phyloP scores from a whole-genome alignment of 352 stramenopile genomes.

The Vaucheria bursata region DNA sequence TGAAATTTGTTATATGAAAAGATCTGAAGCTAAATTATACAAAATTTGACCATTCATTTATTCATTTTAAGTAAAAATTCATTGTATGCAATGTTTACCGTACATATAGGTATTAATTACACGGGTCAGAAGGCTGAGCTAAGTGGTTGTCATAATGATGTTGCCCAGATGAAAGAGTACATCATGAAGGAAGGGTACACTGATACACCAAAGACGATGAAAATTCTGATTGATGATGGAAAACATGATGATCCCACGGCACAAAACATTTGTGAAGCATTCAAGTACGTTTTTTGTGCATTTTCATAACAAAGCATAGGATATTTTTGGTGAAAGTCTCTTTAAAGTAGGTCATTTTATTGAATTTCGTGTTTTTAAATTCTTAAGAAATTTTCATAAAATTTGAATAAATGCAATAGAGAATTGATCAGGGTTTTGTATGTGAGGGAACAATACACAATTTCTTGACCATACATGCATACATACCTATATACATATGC shows the following conservation, averaged over 20 bases:
- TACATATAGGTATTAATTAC: slow-evolving; percentile 35
- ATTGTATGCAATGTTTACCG: too few relatives aligned
- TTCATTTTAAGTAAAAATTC: too few relatives aligned
- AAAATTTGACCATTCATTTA: too few relatives aligned
- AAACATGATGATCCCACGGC: slow-evolving; percentile 11
- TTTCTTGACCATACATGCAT: background rate
- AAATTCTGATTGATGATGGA: slow-evolving; percentile 47
- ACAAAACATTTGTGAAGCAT: slow-evolving; percentile 35
- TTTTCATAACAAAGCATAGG: background rate
- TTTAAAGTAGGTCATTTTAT: background rate
- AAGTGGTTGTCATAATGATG: slow-evolving; percentile 39
- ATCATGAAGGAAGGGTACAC: slow-evolving; percentile 20
- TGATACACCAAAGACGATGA: background rate
- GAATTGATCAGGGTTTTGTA: background rate
- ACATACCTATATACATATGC: background rate
- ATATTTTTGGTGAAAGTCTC: background rate
- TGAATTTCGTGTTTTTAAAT: slow-evolving; percentile 3
- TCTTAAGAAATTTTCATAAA: too few relatives aligned
- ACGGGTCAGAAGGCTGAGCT: slow-evolving; percentile 38
- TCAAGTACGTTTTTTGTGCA: slow-evolving; percentile 11
- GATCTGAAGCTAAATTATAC: background rate
- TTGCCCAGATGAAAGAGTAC: slow-evolving; percentile 42
- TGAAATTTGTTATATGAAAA: background rate
- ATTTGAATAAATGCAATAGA: too few relatives aligned
- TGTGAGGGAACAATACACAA: background rate